Evolutionary conservation across 441 rosid species (phyloP), one percentile per base, ranked within the genome.

Genomic region (Populus hybrid): DNA sequence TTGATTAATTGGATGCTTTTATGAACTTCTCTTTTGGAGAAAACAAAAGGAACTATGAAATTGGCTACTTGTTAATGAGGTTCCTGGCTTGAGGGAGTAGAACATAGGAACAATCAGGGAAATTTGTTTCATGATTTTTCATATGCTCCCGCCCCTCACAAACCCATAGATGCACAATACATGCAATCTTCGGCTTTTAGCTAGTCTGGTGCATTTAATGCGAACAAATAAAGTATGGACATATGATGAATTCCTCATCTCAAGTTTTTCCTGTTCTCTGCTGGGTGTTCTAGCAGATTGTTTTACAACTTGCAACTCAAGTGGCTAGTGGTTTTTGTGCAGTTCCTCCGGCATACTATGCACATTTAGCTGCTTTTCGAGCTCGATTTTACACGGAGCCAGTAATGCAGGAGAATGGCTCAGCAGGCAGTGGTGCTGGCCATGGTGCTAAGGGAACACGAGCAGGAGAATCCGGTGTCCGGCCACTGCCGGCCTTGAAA

Each of bases 291-390:
- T 28, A 21, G 70, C 6, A 11, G 18, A n/a, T 35, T 69, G 14
- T 67, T 34, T 16, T 10, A 12, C 40, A 6, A 20, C 6, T 34
- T 21, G 24, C 2, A 38, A 69, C 10, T 67, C 6, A 16, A 40
- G 23, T 66, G 7, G 34, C 59, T 77, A 16, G 59, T 32, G 63
- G 28, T 57, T 78, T 77, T 36, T 82, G 16, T 85, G 88, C 85
- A 97, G 99, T 97, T 83, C 99, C 99, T 50, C 99, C 99, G 0
- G 99, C 99, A 64, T 92, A 97, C 79, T 97, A 97, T 74, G 99
- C 99, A 0, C 99, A 95, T 82, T 87, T 97, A 73, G 99, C 99
- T 8, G 99, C 99, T 40, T 97, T 93, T 66, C 92, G 99, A 2
- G 99, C 99, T 2, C 90, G 99, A 24, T 97, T 95, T 84, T 97